These are phyloP conservation scores for Nemophila menziesii DNA, from an alignment of 257 asterid genomes.

Conservation along the genomic window DNA sequence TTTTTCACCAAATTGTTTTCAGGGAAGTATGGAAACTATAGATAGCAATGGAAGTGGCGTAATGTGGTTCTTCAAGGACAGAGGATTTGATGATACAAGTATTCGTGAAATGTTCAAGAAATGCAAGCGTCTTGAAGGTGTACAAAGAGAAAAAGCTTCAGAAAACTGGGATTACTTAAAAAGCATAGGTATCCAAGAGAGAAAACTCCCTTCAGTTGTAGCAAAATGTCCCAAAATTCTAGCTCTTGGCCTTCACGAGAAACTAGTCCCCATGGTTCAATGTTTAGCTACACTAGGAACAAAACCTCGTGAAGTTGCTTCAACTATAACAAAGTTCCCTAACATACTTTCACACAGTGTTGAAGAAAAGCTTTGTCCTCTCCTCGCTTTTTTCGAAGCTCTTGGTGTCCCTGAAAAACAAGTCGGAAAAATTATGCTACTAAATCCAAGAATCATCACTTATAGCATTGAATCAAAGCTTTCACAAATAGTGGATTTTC, in stretches of 20 bases:
- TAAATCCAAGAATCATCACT: constrained; percentile 81
- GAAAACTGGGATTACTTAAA: constrained; percentile 87
- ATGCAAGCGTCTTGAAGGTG: constrained; percentile 75
- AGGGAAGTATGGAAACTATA: constrained; percentile 55
- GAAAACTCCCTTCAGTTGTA: constrained; percentile 66
- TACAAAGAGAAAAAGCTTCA: constrained; percentile 60
- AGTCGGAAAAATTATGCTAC: constrained; percentile 69
- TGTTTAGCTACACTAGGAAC: constrained; percentile 66
- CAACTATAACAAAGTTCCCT: constrained; percentile 79
- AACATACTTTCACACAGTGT: constrained; percentile 72
- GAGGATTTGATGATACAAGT: constrained; percentile 67
- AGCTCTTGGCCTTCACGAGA: constrained; percentile 58
- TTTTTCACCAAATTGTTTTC: constrained; percentile 8
- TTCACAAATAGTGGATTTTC: constrained; percentile 63
- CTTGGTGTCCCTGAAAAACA: constrained; percentile 81
- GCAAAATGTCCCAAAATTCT: constrained; percentile 87
- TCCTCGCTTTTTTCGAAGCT: constrained; percentile 79
- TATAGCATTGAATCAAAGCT: constrained; percentile 89
- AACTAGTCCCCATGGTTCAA: constrained; percentile 71
- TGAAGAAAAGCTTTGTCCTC: constrained; percentile 94
- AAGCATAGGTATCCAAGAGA: constrained; percentile 82
- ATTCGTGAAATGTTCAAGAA: constrained; percentile 60
- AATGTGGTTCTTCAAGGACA: constrained; percentile 96
- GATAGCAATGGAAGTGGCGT: constrained; percentile 54
- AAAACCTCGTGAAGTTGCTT: constrained; percentile 71